A percentile compares a stretch with the other conserved stretches of the same genome.
phyloP scores from a whole-genome alignment of 805 yeast genomes.

The Ogataea dorogensis region DNA sequence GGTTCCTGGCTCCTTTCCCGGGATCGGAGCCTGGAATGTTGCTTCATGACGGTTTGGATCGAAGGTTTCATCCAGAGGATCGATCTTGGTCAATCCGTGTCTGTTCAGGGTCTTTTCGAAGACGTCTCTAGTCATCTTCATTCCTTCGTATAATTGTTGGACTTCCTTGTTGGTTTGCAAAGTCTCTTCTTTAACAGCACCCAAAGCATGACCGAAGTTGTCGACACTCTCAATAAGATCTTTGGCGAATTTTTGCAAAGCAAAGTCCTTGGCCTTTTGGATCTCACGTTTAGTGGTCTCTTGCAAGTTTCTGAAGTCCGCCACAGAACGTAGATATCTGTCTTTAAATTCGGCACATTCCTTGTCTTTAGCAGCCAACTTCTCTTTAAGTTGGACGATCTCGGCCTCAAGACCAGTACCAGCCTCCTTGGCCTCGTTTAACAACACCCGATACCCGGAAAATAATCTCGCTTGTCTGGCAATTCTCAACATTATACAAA shows the following conservation, averaged over 20 bases:
- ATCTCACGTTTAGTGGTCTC: constrained; percentile 85
- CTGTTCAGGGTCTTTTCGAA: constrained; percentile 78
- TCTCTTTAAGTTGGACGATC: constrained; percentile 45
- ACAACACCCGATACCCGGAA: constrained; percentile 19
- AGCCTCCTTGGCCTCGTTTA: constrained; percentile 31
- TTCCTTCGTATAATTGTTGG: constrained; percentile 79
- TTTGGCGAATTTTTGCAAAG: constrained; percentile 87
- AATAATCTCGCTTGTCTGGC: constrained; percentile 22
- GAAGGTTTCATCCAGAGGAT: constrained; percentile 80
- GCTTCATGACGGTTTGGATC: constrained; percentile 95
- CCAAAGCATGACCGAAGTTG: constrained; percentile 83
- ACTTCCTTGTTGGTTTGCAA: constrained; percentile 60
- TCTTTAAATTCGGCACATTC: constrained; percentile 83
- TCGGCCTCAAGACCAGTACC: constrained; percentile 27
- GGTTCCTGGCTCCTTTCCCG: constrained; percentile 88
- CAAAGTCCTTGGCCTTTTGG: constrained; percentile 85
- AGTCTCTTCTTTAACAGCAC: constrained; percentile 65
- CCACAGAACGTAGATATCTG: constrained; percentile 76
- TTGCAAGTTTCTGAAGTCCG: constrained; percentile 91
- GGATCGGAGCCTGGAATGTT: constrained; percentile 80
- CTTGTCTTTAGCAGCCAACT: constrained; percentile 59
- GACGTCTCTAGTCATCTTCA: constrained; percentile 82
- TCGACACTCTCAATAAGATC: constrained; percentile 88
- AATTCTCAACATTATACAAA: neutral
- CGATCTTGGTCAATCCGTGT: constrained; percentile 78